A percentile compares a stretch with the other conserved stretches of the same genome.
Evolutionary conservation across 768 basidiomycete genomes (phyloP).

Genomic region (Kondoa subrosea): DNA sequence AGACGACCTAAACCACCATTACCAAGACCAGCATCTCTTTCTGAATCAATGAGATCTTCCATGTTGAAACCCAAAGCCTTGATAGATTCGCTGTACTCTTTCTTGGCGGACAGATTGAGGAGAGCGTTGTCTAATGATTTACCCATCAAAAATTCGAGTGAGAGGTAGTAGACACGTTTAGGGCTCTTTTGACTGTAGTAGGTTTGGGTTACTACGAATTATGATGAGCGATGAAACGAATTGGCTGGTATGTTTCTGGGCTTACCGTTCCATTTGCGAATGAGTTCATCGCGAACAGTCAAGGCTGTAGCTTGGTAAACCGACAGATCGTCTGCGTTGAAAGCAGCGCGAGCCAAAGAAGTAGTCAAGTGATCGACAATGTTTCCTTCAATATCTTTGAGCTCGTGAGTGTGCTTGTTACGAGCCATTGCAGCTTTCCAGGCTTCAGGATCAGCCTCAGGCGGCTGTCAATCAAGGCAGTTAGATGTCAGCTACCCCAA

Average conservation of each 20-base stretch:
- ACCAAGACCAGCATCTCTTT: slow-evolving; percentile 85
- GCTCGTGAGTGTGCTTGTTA: slow-evolving; percentile 8
- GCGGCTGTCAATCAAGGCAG: too few species aligned
- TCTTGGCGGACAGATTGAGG: slow-evolving; percentile 72
- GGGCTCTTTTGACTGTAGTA: slow-evolving; percentile 32
- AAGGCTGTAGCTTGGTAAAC: slow-evolving; percentile 85
- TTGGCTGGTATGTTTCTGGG: neutral
- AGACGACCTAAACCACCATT: slow-evolving; percentile 91
- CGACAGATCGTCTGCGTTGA: slow-evolving; percentile 68
- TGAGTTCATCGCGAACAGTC: slow-evolving; percentile 67
- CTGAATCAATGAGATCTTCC: slow-evolving; percentile 46
- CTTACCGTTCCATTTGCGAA: slow-evolving; percentile 16
- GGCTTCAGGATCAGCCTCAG: slow-evolving; percentile 7
- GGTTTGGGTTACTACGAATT: slow-evolving; percentile 9
- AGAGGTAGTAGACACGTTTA: slow-evolving; percentile 61
- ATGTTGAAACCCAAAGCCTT: slow-evolving; percentile 57
- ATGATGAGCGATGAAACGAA: neutral
- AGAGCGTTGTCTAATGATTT: slow-evolving; percentile 46
- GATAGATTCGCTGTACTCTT: slow-evolving; percentile 51
- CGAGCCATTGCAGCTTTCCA: slow-evolving; percentile 15
- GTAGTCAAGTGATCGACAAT: slow-evolving; percentile 34
- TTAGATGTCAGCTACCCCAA: too few species aligned
- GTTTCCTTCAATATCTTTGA: slow-evolving; percentile 11
- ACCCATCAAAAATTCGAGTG: slow-evolving; percentile 63
- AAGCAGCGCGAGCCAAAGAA: slow-evolving; percentile 73